Base-by-base conservation (phyloP, 495 filamentous ascomycete genomes). In the Trichocladium uniseriatum region DNA sequence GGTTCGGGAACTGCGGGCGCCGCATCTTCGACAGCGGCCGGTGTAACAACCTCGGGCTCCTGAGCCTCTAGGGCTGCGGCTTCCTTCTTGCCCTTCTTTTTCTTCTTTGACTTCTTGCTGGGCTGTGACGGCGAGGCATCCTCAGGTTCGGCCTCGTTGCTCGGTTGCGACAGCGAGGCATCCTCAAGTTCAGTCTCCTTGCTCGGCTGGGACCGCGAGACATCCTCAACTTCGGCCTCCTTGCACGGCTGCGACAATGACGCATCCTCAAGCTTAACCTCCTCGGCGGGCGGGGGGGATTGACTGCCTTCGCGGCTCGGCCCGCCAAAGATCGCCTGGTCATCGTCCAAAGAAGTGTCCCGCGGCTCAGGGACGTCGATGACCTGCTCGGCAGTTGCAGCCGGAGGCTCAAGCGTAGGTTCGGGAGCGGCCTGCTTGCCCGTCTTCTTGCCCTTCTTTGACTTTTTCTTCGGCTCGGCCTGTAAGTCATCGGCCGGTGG, bases 401-500 rank as follows among this genome's bases (percentile, higher is more conserved):
- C 10, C 10, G 38, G 31, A 4, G 24, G 22, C 18, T 48, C 44
- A 35, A 39, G 27, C 32, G 45, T 28, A 19, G 19, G 29, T 7
- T 40, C 53, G 38, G 58, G 48, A 29, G 46, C 43, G 54, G 50
- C 38, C 34, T 62, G 49, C 37, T 51, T 47, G 31, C 22, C 55
- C 36, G 42, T 60, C 45, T 59, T 59, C 37, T 54, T 58, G 38
- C 48, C 42, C 48, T 61, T 61, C 52, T 49, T 59, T 28, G 55
- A 58, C 41, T 32, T 49, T 48, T 51, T 51, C 7, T 24, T 8
- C 2, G 18, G 37, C 16, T 38, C 37, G 6, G 11, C 6, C 1
- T 7, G 8, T 16, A 10, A 18, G 8, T 21, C 18, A 6, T 38
- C 37, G 5, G 18, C 16, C 18, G 20, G 6, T 16, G 37, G 37